Evolutionary conservation across 2,329 filamentous ascomycete species (phyloP), one percentile per base, ranked within the genome.

Genomic region (Epichloe scottii): DNA sequence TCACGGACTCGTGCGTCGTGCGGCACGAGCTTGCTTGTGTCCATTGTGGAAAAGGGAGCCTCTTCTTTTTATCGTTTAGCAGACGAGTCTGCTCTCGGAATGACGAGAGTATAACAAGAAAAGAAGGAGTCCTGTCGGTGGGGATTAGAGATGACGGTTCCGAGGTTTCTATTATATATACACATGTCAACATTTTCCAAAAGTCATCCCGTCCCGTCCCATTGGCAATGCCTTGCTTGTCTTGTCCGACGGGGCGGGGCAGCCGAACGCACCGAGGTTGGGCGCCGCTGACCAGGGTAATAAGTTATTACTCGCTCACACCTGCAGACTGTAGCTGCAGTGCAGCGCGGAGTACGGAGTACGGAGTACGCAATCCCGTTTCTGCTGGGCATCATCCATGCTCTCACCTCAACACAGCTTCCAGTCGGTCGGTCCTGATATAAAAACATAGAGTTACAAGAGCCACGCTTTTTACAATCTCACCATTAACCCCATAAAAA

Each of bases 1-100:
- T 82, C 76, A 60, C 81, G 71, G 59, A 89, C 75, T 55, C 87
- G 78, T 35, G 80, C 62, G 70, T 91, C 87, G 54, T 78, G 75
- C 40, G 75, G 76, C 19, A 74, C 72, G 55, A 91, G 77, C 63
- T 85, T 85, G 62, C 84, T 78, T 41, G 75, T 65, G 47, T 75
- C 62, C 74, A 78, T 81, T 59, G 30, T 30, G 10, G 30, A 30
- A 30, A 30, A 30, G 30, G 11, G 30, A 4, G 30, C 10, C 30
- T 30, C 30, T 30, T 11, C 3, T 11, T 4, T 4, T 4, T 30
- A 1, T 30, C 26, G 26, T 30, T 30, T 30, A 8, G 26, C 26
- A 3, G 26, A 10, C 26, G n/a, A n/a, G n/a, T n/a, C n/a, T 21
- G 4, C 34, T 10, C 14, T 35, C 34, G 34, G 34, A 1, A 35